A percentile compares a stretch with the other conserved stretches of the same genome.
phyloP scores from a whole-genome alignment of 768 basidiomycete species.

The Chalciporus chontae region DNA sequence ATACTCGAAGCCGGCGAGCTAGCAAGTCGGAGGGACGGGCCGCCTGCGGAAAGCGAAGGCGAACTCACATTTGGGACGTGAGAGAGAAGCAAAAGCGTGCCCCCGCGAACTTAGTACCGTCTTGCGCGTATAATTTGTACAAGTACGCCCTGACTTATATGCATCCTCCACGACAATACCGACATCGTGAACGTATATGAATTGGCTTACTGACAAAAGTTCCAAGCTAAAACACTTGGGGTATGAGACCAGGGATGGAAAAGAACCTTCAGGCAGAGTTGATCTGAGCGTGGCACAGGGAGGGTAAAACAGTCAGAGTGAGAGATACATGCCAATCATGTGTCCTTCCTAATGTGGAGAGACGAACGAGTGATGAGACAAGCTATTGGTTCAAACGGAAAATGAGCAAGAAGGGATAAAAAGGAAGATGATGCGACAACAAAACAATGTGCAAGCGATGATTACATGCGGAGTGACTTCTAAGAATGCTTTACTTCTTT shows the following conservation, averaged over 20 bases:
- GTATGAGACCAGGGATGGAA: not conserved
- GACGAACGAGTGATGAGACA: conserved; percentile 5
- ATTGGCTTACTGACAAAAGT: not conserved
- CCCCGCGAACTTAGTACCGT: too few relatives aligned
- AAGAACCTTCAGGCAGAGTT: not conserved
- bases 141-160: not conserved
- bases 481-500: conserved; percentile 35
- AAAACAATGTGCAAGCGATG: conserved; percentile 20
- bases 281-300: not conserved
- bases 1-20: conserved; percentile 1
- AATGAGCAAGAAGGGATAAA: conserved; percentile 8
- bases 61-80: not conserved
- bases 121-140: not conserved
- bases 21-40: not conserved
- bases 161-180: not conserved
- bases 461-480: conserved; percentile 11
- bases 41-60: not conserved
- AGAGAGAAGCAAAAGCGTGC: too few relatives aligned
- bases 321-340: conserved; percentile 8
- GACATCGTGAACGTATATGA: not conserved
- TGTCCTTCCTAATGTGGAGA: conserved; percentile 7
- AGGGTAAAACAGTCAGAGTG: conserved; percentile 1
- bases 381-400: conserved; percentile 7
- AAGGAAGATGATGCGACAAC: conserved; percentile 19
- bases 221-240: not conserved